phyloP scores from a whole-genome alignment of 116 monocot genomes.

The Trichopus zeylanicus region DNA sequence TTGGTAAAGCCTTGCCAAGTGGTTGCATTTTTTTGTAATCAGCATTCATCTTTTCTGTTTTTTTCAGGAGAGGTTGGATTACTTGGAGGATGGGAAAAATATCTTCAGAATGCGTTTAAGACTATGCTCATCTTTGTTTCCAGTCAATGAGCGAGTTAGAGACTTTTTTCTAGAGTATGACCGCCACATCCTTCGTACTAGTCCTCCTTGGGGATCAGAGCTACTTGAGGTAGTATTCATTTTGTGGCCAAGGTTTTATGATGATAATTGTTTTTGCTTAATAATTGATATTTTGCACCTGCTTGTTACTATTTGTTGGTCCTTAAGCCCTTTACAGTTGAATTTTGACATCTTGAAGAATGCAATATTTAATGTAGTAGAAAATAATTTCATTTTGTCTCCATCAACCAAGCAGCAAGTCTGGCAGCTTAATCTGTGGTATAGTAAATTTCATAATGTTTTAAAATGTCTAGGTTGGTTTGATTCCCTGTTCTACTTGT shows the following conservation, averaged over 20 bases:
- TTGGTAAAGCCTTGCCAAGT: neutral
- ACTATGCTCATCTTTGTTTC: slow-evolving; percentile 80
- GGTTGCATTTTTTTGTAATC: neutral
- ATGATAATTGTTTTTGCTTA: no score
- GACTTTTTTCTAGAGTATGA: slow-evolving; percentile 98
- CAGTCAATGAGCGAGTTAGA: slow-evolving; percentile 85
- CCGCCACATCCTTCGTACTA: slow-evolving; percentile 79
- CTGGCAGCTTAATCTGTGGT: no score
- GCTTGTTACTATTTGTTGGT: no score
- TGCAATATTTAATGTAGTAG: no score
- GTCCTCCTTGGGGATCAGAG: slow-evolving; percentile 99
- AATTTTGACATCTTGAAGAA: no score
- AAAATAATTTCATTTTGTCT: no score
- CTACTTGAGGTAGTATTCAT: slow-evolving; percentile 78
- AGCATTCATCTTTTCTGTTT: neutral
- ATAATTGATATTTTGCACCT: no score
- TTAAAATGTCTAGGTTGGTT: no score
- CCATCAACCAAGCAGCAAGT: no score
- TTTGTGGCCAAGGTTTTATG: neutral
- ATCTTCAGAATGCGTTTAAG: slow-evolving; percentile 75
- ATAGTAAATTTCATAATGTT: no score
- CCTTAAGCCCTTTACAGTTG: no score
- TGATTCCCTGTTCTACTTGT: no score
- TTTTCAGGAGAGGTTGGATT: slow-evolving; percentile 86
- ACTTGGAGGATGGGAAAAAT: slow-evolving; percentile 90